phyloP scores from a whole-genome alignment of 2,329 filamentous ascomycete genomes.

The Grosmannia clavigera region DNA sequence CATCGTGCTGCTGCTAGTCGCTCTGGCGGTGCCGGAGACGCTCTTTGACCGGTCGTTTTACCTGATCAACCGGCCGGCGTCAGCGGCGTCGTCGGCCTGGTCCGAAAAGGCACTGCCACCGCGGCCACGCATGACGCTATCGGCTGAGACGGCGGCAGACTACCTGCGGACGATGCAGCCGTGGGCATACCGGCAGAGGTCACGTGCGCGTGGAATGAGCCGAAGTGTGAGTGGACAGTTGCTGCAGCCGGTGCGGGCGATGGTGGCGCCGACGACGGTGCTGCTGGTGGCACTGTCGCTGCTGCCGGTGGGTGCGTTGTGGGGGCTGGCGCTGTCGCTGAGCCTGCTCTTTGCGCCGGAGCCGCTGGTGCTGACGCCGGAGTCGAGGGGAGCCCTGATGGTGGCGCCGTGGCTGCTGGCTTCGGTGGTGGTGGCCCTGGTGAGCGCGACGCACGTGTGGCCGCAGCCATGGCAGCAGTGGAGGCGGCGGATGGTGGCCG shows the following conservation, averaged over 20 bases:
- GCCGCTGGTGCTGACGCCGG: constrained; percentile 28
- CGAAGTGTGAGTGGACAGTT: constrained; percentile 14
- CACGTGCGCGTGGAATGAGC: background rate
- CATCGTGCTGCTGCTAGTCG: constrained; percentile 32
- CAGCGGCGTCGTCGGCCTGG: constrained; percentile 9
- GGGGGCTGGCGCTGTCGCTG: constrained; percentile 32
- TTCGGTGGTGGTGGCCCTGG: constrained; percentile 13
- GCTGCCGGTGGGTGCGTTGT: constrained; percentile 33
- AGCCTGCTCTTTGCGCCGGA: constrained; percentile 32
- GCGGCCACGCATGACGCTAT: constrained; percentile 17
- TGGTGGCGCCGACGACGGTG: constrained; percentile 35
- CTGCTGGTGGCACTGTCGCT: constrained; percentile 32
- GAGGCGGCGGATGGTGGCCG: background rate
- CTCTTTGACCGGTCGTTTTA: constrained; percentile 31
- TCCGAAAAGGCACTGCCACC: constrained; percentile 17
- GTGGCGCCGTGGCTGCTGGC: constrained; percentile 30
- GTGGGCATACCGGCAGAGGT: background rate
- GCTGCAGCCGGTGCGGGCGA: constrained; percentile 34
- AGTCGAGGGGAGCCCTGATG: constrained; percentile 31
- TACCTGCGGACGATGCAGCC: constrained; percentile 27
- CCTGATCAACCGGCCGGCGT: constrained; percentile 14
- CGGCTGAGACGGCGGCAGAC: constrained; percentile 19
- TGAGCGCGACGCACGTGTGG: background rate
- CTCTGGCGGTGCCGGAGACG: constrained; percentile 39
- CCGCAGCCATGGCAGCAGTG: background rate